Evolutionary conservation across 331 rosid species (phyloP).

Genomic region (Telfairia occidentalis): DNA sequence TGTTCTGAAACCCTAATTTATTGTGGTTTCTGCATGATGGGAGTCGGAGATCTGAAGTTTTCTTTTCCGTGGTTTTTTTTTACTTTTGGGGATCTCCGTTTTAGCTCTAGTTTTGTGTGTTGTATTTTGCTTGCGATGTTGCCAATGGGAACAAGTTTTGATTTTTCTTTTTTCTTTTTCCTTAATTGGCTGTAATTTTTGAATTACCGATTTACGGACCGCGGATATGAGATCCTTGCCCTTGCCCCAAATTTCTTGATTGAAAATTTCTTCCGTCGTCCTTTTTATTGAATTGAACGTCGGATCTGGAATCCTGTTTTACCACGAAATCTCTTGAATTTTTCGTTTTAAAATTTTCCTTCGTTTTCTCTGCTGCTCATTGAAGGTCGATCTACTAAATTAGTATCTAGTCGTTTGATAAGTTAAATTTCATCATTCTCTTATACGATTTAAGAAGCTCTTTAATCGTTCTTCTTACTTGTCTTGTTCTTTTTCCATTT

Average conservation of each 20-base stretch:
- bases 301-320: constrained; percentile 6
- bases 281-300: neutral
- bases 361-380: neutral
- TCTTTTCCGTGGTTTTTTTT: neutral
- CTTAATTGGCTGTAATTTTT: neutral
- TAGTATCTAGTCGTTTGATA: neutral
- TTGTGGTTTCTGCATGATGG: neutral
- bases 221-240: neutral
- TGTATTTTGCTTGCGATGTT: neutral
- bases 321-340: neutral
- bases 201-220: neutral
- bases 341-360: too few relatives aligned
- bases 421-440: too few relatives aligned
- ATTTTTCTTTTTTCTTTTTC: neutral
- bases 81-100: neutral
- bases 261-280: neutral
- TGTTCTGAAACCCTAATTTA: neutral
- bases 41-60: neutral
- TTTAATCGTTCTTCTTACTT: neutral
- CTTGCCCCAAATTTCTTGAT: neutral
- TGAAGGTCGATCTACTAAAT: neutral
- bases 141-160: neutral
- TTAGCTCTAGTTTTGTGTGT: neutral
- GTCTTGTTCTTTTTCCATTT: neutral
- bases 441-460: neutral